Base-by-base conservation (phyloP, 2,329 filamentous ascomycete species). In the Metarhizium rileyi region DNA sequence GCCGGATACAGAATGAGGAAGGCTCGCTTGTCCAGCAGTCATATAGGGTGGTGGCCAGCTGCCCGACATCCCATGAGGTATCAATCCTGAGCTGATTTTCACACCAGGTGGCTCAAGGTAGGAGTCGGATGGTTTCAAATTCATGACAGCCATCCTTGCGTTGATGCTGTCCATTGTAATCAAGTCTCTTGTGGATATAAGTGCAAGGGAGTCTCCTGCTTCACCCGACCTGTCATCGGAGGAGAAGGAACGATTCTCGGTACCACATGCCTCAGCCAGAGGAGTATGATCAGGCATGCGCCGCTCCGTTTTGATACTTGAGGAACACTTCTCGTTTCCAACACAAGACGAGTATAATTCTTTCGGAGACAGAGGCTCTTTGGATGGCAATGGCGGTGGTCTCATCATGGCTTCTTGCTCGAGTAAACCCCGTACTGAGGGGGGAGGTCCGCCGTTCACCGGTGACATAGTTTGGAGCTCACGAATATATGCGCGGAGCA, bases 401-500 rank as follows among this genome's bases (percentile, higher is more conserved):
- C 55, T 25, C 52, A 59, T 59, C 44, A 59, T 58, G 49, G 63
- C 64, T 47, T 69, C 65, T 33, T 69, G 66, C 54, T 75, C 73
- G n/a, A 81, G 67, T 9, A 81, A 66, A 1, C 77, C 75, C 49
- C 76, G 72, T 14, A 78, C 70, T 2, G 75, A 74, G 3, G 76
- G 74, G 12, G 70, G 70, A 30, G 65, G 62, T 25, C 70, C 71
- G 22, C 67, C 70, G 36, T 69, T 68, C 12, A 66, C 59, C n/a
- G 64, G 61, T 33, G 68, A 67, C 49, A 73, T 68, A 38, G 76
- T 71, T 53, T 80, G 75, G 53, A 83, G 71, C 57, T 80, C 75
- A 33, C 76, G 75, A 40, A 83, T 80, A 57, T 83, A 82, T 20
- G 79, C 77, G 53, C 77, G 71, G 23, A 82, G 63, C 9, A 81